phyloP scores from a whole-genome alignment of 192 early-diverging fungal species.

The Coemansia sp. region DNA sequence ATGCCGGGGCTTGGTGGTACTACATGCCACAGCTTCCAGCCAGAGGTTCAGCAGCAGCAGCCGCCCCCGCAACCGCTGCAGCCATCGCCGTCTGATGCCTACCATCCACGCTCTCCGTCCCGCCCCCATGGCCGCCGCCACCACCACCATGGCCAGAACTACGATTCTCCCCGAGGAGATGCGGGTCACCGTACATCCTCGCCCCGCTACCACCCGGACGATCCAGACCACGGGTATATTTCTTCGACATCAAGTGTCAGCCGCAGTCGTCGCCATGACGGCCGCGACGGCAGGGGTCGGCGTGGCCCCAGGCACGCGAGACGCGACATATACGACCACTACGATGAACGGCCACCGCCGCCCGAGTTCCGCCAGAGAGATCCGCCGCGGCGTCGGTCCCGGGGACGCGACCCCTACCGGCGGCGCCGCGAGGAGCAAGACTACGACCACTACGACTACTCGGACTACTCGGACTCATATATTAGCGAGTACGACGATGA shows the following conservation, averaged over 20 bases:
- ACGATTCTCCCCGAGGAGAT: constrained; percentile 1
- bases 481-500: constrained; percentile 28
- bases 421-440: constrained; percentile 5
- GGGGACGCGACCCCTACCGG: constrained; percentile 8
- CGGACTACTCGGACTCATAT: constrained; percentile 26
- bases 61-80: background rate
- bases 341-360: constrained; percentile 1
- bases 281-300: background rate
- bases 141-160: background rate
- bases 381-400: constrained; percentile 4
- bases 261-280: background rate
- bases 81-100: no score
- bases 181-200: background rate
- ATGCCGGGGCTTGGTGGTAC: constrained; percentile 43
- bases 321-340: constrained; percentile 10
- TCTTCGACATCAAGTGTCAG: constrained; percentile 16
- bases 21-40: constrained; percentile 43
- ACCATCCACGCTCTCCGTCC: background rate
- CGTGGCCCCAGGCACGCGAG: constrained; percentile 5
- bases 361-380: constrained; percentile 26
- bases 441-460: constrained; percentile 30
- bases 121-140: constrained; percentile 3
- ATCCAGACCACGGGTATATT: constrained; percentile 2
- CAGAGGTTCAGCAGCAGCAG: constrained; percentile 5
- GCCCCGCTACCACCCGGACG: constrained; percentile 13